A percentile compares a stretch with the other conserved stretches of the same genome.
phyloP scores from a whole-genome alignment of 2,329 filamentous ascomycete species.

The Paecilomyces formosus region DNA sequence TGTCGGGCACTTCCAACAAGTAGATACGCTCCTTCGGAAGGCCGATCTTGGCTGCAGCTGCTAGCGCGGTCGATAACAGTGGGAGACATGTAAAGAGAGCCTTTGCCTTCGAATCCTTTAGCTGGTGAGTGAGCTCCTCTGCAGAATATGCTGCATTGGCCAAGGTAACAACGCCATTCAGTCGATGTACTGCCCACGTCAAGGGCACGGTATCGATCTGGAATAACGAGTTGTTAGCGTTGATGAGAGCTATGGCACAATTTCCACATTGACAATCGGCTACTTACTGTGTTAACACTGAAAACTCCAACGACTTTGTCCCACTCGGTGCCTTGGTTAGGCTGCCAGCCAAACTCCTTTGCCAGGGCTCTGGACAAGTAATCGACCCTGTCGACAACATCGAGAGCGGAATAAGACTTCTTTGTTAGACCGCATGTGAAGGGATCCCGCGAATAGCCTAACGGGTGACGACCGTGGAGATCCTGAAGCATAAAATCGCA shows the following conservation, averaged over 20 bases:
- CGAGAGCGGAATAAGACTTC: constrained; percentile 54
- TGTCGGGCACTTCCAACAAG: constrained; percentile 59
- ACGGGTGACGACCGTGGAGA: constrained; percentile 57
- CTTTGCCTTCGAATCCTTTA: constrained; percentile 61
- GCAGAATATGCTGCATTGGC: constrained; percentile 69
- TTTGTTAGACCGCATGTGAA: constrained; percentile 73
- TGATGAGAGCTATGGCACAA: background rate
- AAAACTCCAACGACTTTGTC: constrained; percentile 73
- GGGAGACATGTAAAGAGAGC: constrained; percentile 65
- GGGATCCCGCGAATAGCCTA: constrained; percentile 58
- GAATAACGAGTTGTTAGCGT: background rate
- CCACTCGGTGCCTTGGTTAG: constrained; percentile 67
- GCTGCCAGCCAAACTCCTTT: constrained; percentile 63
- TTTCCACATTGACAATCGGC: background rate
- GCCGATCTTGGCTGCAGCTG: constrained; percentile 56
- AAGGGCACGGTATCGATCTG: constrained; percentile 69
- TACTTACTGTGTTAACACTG: constrained; percentile 67
- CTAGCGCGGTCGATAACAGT: constrained; percentile 56
- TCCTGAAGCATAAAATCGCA: constrained; percentile 72
- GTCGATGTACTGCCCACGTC: constrained; percentile 64
- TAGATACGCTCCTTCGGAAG: constrained; percentile 61
- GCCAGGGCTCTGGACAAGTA: constrained; percentile 60
- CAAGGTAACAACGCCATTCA: constrained; percentile 66
- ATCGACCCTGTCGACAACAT: constrained; percentile 61
- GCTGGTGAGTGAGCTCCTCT: constrained; percentile 63